Base-by-base conservation (phyloP, 257 asterid species). In the Henckelia pumila region DNA sequence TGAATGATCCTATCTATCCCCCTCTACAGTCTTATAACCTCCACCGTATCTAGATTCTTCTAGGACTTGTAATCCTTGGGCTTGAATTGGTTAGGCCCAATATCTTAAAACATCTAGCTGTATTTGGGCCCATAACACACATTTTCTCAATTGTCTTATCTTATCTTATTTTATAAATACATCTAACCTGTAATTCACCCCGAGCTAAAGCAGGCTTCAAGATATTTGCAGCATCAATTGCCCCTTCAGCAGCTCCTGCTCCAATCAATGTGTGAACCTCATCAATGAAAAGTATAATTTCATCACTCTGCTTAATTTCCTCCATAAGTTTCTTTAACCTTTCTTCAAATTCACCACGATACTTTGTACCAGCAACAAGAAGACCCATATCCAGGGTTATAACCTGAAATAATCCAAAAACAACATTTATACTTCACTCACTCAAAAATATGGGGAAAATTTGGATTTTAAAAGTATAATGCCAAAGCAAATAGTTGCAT, bases 131-230 rank as follows among this genome's bases (percentile, higher is more conserved):
- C n/a, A n/a, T n/a, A n/a, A n/a, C n/a, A n/a, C n/a, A n/a, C n/a
- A n/a, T n/a, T n/a, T n/a, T n/a, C n/a, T n/a, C n/a, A n/a, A n/a
- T n/a, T n/a, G n/a, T n/a, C n/a, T n/a, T n/a, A 33, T 33, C 1
- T 33, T 33, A 8, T 33, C 40, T 33, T 35, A 35, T 9, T 35
- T 35, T 10, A 35, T 10, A 35, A 8, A 35, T 35, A 16, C 16
- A 40, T 2, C 50, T 14, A 40, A 73, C 73, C 66, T 61, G 56
- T 0, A 74, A 44, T 5, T 74, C 74, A 1, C 78, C 74, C 47
- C 78, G 56, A 6, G 78, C 78, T 1, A 74, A 66, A 2, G 74
- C 74, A 8, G 78, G 78, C 59, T 74, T 74, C 13, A 74, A 55
- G 25, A 68, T 63, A 24, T 68, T 68, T 0, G 74, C 74, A 2